Conservation (phyloP, 2,329 filamentous ascomycete species). For the Cercospora zeae-maydis region DNA sequence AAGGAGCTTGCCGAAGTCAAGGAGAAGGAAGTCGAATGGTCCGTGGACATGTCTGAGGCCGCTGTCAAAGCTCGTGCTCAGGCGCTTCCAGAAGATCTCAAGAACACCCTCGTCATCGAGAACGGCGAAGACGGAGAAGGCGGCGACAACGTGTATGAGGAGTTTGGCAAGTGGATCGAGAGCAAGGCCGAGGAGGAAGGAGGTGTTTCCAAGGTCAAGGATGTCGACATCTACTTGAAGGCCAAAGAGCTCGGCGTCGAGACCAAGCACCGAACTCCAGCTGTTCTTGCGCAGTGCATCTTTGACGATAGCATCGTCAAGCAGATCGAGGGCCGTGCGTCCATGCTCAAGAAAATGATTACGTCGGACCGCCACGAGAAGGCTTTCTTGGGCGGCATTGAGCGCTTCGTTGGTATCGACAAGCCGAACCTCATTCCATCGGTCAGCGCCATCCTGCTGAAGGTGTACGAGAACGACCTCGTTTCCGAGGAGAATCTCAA, state of each 20-base stretch:
- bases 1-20: conserved; percentile 65
- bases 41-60: conserved; percentile 92
- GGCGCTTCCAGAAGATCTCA: conserved; percentile 89
- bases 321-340: conserved; percentile 79
- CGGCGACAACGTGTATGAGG: conserved; percentile 79
- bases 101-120: conserved; percentile 66
- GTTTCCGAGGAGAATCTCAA: conserved; percentile 82
- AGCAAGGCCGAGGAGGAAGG: conserved; percentile 67
- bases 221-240: conserved; percentile 91
- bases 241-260: conserved; percentile 95
- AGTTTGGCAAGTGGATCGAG: conserved; percentile 89
- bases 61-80: conserved; percentile 92
- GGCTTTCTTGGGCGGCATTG: conserved; percentile 88
- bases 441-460: conserved; percentile 81
- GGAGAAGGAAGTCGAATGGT: conserved; percentile 86
- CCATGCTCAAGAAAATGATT: conserved; percentile 82
- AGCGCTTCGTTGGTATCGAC: conserved; percentile 83
- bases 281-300: conserved; percentile 87
- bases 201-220: conserved; percentile 73
- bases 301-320: conserved; percentile 87
- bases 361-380: conserved; percentile 93
- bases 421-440: conserved; percentile 73
- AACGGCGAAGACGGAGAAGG: conserved; percentile 77
- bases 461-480: conserved; percentile 87
- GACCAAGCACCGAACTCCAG: conserved; percentile 85